Evolutionary conservation across 2,329 filamentous ascomycete genomes (phyloP).

Genomic region (Cladosporium colombiae): DNA sequence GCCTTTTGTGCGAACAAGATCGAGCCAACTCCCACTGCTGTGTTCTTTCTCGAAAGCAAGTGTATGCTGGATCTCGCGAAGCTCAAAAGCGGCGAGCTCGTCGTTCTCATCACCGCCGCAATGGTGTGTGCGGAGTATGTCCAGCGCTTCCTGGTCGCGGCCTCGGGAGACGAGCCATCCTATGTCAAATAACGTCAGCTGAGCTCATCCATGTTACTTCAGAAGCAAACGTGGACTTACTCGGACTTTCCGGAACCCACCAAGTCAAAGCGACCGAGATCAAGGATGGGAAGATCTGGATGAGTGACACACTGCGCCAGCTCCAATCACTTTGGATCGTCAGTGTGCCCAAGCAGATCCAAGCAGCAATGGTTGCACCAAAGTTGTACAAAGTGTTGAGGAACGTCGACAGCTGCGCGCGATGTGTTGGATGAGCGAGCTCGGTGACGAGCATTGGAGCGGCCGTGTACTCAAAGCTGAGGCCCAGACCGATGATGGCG

Average conservation of each 20-base stretch:
- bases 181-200: not conserved
- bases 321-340: slow-evolving; percentile 47
- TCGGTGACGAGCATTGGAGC: slow-evolving; percentile 33
- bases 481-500: slow-evolving; percentile 34
- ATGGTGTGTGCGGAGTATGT: slow-evolving; percentile 53
- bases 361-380: slow-evolving; percentile 47
- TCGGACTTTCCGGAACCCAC: slow-evolving; percentile 55
- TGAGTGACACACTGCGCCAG: slow-evolving; percentile 53
- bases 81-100: slow-evolving; percentile 48
- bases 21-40: slow-evolving; percentile 44
- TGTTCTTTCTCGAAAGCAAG: slow-evolving; percentile 48
- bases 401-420: slow-evolving; percentile 47
- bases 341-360: slow-evolving; percentile 48
- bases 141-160: slow-evolving; percentile 50
- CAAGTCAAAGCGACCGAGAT: slow-evolving; percentile 47
- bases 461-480: slow-evolving; percentile 39
- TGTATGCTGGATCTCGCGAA: slow-evolving; percentile 49
- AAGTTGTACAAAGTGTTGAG: slow-evolving; percentile 47
- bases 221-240: not conserved
- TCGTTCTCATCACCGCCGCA: slow-evolving; percentile 47
- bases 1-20: slow-evolving; percentile 49
- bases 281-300: slow-evolving; percentile 51
- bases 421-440: slow-evolving; percentile 48
- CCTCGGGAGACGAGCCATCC: slow-evolving; percentile 58
- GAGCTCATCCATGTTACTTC: not conserved